Evolutionary conservation across 192 early-diverging fungal genomes (phyloP).

Genomic region (Entomortierella parvispora): DNA sequence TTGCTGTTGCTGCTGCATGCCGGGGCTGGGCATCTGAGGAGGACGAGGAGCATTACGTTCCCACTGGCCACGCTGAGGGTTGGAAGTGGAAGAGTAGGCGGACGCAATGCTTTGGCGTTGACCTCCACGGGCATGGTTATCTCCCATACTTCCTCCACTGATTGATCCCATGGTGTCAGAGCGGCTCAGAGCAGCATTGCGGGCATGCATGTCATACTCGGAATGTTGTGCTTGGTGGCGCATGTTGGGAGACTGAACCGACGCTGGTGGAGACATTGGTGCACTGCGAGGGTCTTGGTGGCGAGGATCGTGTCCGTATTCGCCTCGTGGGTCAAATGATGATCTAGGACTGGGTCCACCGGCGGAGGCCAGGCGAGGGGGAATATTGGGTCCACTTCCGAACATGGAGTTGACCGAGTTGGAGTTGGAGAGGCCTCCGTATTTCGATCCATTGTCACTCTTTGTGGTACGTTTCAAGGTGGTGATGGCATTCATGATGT

Average conservation of each 20-base stretch:
- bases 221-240: conserved; percentile 6
- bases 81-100: conserved; percentile 21
- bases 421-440: conserved; percentile 1
- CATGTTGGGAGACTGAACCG: conserved; percentile 25
- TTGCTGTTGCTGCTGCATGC: conserved; percentile 2
- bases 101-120: conserved; percentile 25
- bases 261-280: conserved; percentile 15
- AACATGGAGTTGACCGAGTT: conserved; percentile 15
- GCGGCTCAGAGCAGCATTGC: conserved; percentile 13
- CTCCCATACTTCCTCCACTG: conserved; percentile 14
- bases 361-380: conserved; percentile 21
- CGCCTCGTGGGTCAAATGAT: conserved; percentile 22
- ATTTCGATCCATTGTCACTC: conserved; percentile 7
- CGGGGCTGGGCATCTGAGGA: conserved; percentile 27
- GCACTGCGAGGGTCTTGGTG: conserved; percentile 12
- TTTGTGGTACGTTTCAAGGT: conserved; percentile 54
- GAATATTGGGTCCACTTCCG: conserved; percentile 20
- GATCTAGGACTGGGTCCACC: conserved; percentile 10
- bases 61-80: conserved; percentile 22
- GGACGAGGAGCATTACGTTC: conserved; percentile 19
- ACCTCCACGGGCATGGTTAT: conserved; percentile 5
- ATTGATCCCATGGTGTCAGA: conserved; percentile 23
- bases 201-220: conserved; percentile 18
- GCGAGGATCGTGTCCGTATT: conserved; percentile 7
- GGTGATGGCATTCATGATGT: conserved; percentile 69